Percentiles rank a stretch among this genome's conserved stretches.
phyloP scores from a whole-genome alignment of 306 rosid genomes.

The Amphicarpaea edgeworthii region DNA sequence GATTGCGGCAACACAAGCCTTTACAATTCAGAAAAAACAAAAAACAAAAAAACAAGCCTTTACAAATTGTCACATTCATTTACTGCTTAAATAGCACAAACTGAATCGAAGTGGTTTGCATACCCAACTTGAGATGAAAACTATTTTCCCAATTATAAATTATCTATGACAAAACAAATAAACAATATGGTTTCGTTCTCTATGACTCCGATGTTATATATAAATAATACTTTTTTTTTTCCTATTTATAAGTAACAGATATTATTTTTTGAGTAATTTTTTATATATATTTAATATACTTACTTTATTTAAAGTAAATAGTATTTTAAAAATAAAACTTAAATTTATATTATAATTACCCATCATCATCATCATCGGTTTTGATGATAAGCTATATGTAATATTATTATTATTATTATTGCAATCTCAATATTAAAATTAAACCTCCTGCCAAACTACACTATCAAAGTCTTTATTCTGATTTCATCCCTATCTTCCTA shows the following conservation, averaged over 20 bases:
- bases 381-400: too few relatives aligned
- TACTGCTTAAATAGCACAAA: neutral
- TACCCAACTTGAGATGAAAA: neutral
- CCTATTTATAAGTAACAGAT: too few relatives aligned
- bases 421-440: conserved; percentile 7
- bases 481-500: conserved; percentile 22
- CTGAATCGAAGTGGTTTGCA: neutral
- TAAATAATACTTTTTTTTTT: too few relatives aligned
- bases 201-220: too few relatives aligned
- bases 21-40: too few relatives aligned
- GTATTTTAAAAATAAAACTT: too few relatives aligned
- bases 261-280: too few relatives aligned
- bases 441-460: conserved; percentile 16
- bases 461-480: conserved; percentile 6
- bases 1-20: neutral
- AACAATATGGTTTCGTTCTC: neutral
- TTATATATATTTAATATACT: too few relatives aligned
- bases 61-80: neutral
- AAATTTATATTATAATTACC: too few relatives aligned
- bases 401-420: conserved; percentile 16
- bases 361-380: too few relatives aligned
- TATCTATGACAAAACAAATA: neutral
- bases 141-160: neutral
- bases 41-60: too few relatives aligned
- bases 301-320: too few relatives aligned